Evolutionary conservation across 78 protist genomes (phyloP).

Genomic region (Dictyostelium capitatum): DNA sequence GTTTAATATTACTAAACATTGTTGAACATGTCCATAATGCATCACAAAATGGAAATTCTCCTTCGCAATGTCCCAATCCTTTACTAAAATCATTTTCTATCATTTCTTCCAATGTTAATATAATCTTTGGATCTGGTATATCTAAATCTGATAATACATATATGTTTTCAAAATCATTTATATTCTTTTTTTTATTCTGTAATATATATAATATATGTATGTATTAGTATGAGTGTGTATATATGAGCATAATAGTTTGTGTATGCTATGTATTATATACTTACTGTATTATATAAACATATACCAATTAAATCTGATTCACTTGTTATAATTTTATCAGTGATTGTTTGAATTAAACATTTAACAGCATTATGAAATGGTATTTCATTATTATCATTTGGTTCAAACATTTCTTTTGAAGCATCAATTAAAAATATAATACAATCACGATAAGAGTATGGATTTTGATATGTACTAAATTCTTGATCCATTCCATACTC

Average conservation of each 20-base stretch:
- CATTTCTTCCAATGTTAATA: conserved; percentile 70
- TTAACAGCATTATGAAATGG: conserved; percentile 82
- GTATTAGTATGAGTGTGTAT: not conserved
- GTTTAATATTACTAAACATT: conserved; percentile 73
- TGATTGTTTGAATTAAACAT: conserved; percentile 66
- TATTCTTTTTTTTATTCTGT: conserved; percentile 82
- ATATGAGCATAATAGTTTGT: too few species aligned
- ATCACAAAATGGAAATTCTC: conserved; percentile 78
- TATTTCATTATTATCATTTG: conserved; percentile 45
- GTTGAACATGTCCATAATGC: conserved; percentile 88
- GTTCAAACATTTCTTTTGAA: conserved; percentile 75
- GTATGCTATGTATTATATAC: not conserved
- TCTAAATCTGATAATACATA: conserved; percentile 85
- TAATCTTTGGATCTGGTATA: conserved; percentile 83
- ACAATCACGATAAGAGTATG: conserved; percentile 49
- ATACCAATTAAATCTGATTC: conserved; percentile 82
- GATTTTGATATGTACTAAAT: not conserved
- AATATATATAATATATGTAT: not conserved
- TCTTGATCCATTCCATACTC: not conserved
- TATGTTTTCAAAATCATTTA: conserved; percentile 87
- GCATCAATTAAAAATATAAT: conserved; percentile 85
- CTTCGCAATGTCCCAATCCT: conserved; percentile 27
- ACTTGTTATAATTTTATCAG: conserved; percentile 85
- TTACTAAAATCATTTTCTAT: conserved; percentile 37
- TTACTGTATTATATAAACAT: conserved; percentile 82